phyloP scores from a whole-genome alignment of 805 yeast genomes.

The Saturnispora dispora region DNA sequence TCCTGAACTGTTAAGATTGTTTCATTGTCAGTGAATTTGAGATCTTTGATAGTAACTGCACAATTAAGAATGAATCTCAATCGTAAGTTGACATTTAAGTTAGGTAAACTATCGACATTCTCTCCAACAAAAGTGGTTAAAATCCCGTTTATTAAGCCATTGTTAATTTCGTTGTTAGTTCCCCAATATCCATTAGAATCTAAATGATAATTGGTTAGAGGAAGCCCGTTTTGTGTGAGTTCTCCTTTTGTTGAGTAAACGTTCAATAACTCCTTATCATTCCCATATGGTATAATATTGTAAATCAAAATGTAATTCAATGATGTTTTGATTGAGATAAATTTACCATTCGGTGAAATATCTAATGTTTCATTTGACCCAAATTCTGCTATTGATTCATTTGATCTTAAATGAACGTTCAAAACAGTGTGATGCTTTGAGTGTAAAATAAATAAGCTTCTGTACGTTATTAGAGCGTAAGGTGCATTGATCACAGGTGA shows the following conservation, averaged over 20 bases:
- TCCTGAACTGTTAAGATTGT: constrained; percentile 23
- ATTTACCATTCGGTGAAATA: constrained; percentile 30
- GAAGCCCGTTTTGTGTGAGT: constrained; percentile 27
- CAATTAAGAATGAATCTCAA: constrained; percentile 28
- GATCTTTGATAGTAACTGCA: constrained; percentile 27
- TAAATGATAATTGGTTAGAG: constrained; percentile 9
- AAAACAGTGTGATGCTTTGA: constrained; percentile 38
- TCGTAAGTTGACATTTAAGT: constrained; percentile 26
- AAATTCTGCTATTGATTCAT: constrained; percentile 34
- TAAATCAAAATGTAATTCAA: constrained; percentile 34
- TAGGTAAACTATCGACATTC: constrained; percentile 22
- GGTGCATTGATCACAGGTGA: constrained; percentile 15
- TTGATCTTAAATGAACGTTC: constrained; percentile 37
- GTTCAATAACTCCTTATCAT: constrained; percentile 24
- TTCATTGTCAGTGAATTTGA: constrained; percentile 19
- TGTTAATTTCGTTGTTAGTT: constrained; percentile 4
- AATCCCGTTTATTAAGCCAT: constrained; percentile 10
- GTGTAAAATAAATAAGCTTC: constrained; percentile 33
- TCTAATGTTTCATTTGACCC: constrained; percentile 37
- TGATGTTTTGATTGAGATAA: constrained; percentile 34
- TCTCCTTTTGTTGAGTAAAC: constrained; percentile 24
- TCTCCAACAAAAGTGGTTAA: constrained; percentile 22
- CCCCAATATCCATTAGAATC: constrained; percentile 11
- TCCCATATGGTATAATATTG: constrained; percentile 27
- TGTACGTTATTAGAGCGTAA: constrained; percentile 28